Conservation (phyloP, 2,329 filamentous ascomycete genomes). For the Trichoderma asperellum region DNA sequence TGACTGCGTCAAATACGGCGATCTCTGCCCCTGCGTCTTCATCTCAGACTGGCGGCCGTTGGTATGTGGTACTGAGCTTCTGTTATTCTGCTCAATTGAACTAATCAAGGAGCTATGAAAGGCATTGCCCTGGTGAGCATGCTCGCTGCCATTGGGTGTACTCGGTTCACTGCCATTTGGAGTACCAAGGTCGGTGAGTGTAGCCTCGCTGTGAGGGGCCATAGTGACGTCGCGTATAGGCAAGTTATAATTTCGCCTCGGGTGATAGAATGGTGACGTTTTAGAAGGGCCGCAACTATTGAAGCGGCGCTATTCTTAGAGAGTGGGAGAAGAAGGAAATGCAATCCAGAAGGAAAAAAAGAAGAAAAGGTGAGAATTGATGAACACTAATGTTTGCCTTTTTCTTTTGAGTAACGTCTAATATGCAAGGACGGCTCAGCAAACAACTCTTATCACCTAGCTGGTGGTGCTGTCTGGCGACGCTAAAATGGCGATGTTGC, state of each 20-base stretch:
- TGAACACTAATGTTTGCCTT: not conserved
- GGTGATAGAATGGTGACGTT: constrained; percentile 17
- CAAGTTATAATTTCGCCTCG: not conserved
- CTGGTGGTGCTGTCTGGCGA: constrained; percentile 8
- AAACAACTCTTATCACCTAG: not conserved
- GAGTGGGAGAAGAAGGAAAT: not conserved
- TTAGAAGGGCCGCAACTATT: not conserved
- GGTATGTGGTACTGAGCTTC: constrained; percentile 29
- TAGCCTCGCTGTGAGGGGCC: constrained; percentile 44
- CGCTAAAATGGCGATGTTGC: constrained; percentile 14
- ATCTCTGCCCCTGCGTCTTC: constrained; percentile 24
- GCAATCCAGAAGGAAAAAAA: not conserved
- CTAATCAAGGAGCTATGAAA: constrained; percentile 6
- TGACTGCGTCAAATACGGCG: constrained; percentile 51
- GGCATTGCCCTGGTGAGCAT: constrained; percentile 18
- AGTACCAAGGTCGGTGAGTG: constrained; percentile 34
- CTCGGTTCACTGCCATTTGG: constrained; percentile 32
- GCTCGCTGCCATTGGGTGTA: constrained; percentile 28
- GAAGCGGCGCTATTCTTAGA: not conserved
- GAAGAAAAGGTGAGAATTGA: not conserved
- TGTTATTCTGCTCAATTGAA: constrained; percentile 20
- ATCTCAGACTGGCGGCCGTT: constrained; percentile 29
- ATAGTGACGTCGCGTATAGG: constrained; percentile 34
- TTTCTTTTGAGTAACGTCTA: constrained; percentile 4
- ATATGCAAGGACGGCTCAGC: not conserved